Percentiles rank a stretch among this genome's conserved stretches.
phyloP scores from a whole-genome alignment of 2,329 filamentous ascomycete species.

The Ilyonectria mors-panacis region DNA sequence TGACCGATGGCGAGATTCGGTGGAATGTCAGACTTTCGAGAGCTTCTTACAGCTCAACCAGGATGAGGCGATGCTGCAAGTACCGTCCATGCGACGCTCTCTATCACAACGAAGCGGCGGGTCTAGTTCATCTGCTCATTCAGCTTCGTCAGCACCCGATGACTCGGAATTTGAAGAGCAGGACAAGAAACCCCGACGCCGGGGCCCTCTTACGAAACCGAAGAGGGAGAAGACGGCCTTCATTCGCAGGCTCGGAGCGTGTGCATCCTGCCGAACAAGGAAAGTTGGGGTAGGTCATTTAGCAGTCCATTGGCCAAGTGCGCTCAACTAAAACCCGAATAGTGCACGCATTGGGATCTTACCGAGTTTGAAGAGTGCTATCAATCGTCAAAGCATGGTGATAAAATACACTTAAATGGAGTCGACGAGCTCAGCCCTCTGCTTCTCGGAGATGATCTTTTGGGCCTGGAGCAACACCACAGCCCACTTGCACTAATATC shows the following conservation, averaged over 20 bases:
- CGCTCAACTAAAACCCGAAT: constrained; percentile 3
- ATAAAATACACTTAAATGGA: background rate
- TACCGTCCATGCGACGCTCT: constrained; percentile 16
- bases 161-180: constrained; percentile 11
- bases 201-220: constrained; percentile 24
- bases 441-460: background rate
- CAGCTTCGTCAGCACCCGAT: constrained; percentile 5
- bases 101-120: constrained; percentile 14
- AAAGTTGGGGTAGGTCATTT: constrained; percentile 24
- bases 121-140: constrained; percentile 8
- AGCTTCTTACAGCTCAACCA: constrained; percentile 7
- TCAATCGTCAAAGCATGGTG: constrained; percentile 7
- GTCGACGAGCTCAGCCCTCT: background rate
- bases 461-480: background rate
- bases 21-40: constrained; percentile 17
- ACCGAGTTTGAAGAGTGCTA: constrained; percentile 28
- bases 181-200: constrained; percentile 14
- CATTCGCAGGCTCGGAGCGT: constrained; percentile 29
- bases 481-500: background rate
- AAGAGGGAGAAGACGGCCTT: constrained; percentile 31
- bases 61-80: background rate
- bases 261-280: constrained; percentile 16
- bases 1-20: constrained; percentile 29
- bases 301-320: background rate
- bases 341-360: constrained; percentile 31